Conservation (phyloP, 257 asterid genomes). For the Primulina tabacum region DNA sequence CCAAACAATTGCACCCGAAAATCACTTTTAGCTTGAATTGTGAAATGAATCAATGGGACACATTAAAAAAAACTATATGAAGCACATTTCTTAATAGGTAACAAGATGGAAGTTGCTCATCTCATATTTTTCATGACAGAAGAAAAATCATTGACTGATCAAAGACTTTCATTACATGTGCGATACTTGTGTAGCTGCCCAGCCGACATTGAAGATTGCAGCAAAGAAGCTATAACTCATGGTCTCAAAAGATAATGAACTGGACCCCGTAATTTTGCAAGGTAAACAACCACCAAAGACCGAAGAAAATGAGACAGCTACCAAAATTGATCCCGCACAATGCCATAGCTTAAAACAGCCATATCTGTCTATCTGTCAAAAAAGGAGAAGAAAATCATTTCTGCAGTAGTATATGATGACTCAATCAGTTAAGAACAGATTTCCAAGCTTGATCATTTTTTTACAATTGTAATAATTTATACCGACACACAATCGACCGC, state of each 20-base stretch:
- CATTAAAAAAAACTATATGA: background rate
- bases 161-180: constrained; percentile 60
- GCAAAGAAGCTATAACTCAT: constrained; percentile 77
- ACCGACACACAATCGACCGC: background rate
- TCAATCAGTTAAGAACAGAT: constrained; percentile 5
- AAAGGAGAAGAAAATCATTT: constrained; percentile 3
- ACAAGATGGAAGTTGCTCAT: background rate
- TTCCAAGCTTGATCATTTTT: no score
- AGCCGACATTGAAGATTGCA: constrained; percentile 80
- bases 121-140: background rate
- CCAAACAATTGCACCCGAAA: background rate
- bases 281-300: constrained; percentile 96
- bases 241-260: constrained; percentile 51
- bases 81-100: background rate
- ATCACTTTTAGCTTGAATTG: background rate
- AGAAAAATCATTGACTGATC: constrained; percentile 1
- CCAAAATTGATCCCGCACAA: constrained; percentile 71
- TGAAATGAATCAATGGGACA: background rate
- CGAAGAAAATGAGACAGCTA: constrained; percentile 82
- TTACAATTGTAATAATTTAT: background rate
- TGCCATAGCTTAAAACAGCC: constrained; percentile 89
- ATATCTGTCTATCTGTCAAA: constrained; percentile 76
- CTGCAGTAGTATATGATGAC: background rate
- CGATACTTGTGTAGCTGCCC: constrained; percentile 99
- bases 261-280: constrained; percentile 69